Percentiles rank a stretch among this genome's conserved stretches.
phyloP scores from a whole-genome alignment of 352 stramenopile genomes.

The Pythium brassicae region DNA sequence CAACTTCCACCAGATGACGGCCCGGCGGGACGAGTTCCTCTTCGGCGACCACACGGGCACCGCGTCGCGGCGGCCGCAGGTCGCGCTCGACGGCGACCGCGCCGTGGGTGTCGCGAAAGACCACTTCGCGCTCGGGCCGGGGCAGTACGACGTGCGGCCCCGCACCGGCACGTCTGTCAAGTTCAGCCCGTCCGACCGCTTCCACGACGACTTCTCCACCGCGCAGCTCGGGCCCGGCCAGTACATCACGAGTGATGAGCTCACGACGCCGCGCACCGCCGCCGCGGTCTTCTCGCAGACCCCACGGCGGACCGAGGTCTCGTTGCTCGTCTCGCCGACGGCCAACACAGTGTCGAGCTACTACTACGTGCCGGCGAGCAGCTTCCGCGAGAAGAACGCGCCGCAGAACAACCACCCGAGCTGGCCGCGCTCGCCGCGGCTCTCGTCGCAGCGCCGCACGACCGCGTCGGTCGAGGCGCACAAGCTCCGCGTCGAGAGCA shows the following conservation, averaged over 20 bases:
- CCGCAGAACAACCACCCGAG: conserved; percentile 25
- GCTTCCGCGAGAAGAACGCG: conserved; percentile 22
- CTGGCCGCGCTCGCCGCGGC: conserved; percentile 40
- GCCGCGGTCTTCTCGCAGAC: conserved; percentile 51
- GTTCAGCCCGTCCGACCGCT: conserved; percentile 58
- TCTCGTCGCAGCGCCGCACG: conserved; percentile 20
- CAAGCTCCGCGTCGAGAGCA: conserved; percentile 8
- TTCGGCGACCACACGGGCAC: conserved; percentile 14
- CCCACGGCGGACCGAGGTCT: conserved; percentile 30
- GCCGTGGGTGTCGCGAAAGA: conserved; percentile 23
- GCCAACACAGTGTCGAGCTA: conserved; percentile 53
- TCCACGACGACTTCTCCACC: conserved; percentile 40
- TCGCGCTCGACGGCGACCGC: conserved; percentile 10
- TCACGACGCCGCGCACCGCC: conserved; percentile 22
- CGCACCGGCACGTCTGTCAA: conserved; percentile 31
- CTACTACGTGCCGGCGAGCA: conserved; percentile 43
- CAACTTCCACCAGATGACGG: conserved; percentile 43
- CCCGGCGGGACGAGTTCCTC: conserved; percentile 30
- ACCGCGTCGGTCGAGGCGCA: conserved; percentile 5
- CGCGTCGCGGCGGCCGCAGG: conserved; percentile 11
- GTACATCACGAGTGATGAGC: conserved; percentile 37
- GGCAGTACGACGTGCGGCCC: conserved; percentile 44
- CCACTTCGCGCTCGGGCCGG: conserved; percentile 50
- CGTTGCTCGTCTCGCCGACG: conserved; percentile 25
- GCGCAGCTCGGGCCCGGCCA: conserved; percentile 40